A percentile compares a stretch with the other conserved stretches of the same genome.
Evolutionary conservation across 805 yeast genomes (phyloP).

Genomic region (Clavispora fructus): DNA sequence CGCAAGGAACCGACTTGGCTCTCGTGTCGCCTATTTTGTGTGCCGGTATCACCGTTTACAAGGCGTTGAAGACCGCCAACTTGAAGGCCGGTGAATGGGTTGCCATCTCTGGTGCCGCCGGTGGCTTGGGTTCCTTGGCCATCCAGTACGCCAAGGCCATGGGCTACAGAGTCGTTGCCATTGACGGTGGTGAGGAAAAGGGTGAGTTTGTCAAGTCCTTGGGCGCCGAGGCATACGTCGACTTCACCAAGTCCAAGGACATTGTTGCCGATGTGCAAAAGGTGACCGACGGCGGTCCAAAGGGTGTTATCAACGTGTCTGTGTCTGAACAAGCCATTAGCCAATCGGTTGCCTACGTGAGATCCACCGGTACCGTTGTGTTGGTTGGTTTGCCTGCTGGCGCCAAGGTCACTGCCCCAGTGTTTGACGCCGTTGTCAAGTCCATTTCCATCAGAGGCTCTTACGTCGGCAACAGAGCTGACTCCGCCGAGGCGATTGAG

Average conservation of each 20-base stretch:
- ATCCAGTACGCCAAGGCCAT: slow-evolving; percentile 72
- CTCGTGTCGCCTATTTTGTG: slow-evolving; percentile 77
- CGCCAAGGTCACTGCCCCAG: slow-evolving; percentile 65
- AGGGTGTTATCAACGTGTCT: slow-evolving; percentile 71
- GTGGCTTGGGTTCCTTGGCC: slow-evolving; percentile 74
- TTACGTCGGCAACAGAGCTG: slow-evolving; percentile 86
- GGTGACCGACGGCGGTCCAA: slow-evolving; percentile 70
- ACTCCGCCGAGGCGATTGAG: slow-evolving; percentile 74
- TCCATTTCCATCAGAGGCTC: slow-evolving; percentile 73
- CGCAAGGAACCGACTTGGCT: slow-evolving; percentile 70
- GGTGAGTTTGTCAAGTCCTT: slow-evolving; percentile 38
- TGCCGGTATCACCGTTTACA: slow-evolving; percentile 90
- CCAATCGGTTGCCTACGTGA: slow-evolving; percentile 33
- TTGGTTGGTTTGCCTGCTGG: slow-evolving; percentile 75
- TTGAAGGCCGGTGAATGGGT: slow-evolving; percentile 70
- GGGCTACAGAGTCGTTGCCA: slow-evolving; percentile 69
- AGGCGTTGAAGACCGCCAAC: slow-evolving; percentile 78
- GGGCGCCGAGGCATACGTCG: slow-evolving; percentile 25
- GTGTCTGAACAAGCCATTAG: slow-evolving; percentile 67
- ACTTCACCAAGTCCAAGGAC: slow-evolving; percentile 41
- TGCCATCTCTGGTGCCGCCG: slow-evolving; percentile 74
- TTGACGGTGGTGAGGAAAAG: slow-evolving; percentile 66
- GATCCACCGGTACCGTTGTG: slow-evolving; percentile 30
- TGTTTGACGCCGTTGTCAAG: slow-evolving; percentile 69
- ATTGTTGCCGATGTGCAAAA: slow-evolving; percentile 49